Evolutionary conservation across 1,284 basidiomycete genomes (phyloP), one percentile per base, ranked within the genome.

Genomic region (Entoloma clypeatum): DNA sequence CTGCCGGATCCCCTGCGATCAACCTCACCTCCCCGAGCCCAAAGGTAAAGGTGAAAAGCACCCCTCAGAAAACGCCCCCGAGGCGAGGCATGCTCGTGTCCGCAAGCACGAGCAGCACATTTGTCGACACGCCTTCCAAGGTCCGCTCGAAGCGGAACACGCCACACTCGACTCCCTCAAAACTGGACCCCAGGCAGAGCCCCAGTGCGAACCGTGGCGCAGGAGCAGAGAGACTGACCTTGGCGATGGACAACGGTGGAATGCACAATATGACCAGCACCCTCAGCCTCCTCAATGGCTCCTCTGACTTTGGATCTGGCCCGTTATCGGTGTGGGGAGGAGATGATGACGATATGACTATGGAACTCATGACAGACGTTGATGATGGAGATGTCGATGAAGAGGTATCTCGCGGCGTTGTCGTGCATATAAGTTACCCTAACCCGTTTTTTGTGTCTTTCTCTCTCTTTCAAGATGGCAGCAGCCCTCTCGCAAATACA

Each of bases 301-400:
- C 43, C 11, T 32, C 55, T 40, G 58, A 50, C n/a, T n/a, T n/a
- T n/a, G n/a, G 50, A 2, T 8, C 57, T 3, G 55, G 55, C 21
- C 53, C 58, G 9, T 57, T 67, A 14, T 67, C 57, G 2, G 44
- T 48, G 11, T 59, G 57, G 55, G 57, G 62, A 10, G 54, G 51
- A 50, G 64, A 65, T 16, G 59, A 54, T 1, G 63, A 63, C 19
- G 67, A 67, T 26, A 67, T 75, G 59, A 67, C 67, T 1, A 59
- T 84, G 44, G 83, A 86, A 48, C 75, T 87, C 74, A 59, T 85
- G 33, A 86, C 84, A 2, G 83, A 86, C 43, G 61, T 74, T 2
- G 71, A 76, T 29, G 82, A 85, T 41, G 77, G 74, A 1, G 71
- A 76, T 17, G 68, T 83, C 2, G 83, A 86, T 49, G 83, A 86